phyloP scores from a whole-genome alignment of 2,329 filamentous ascomycete species.

The Phaeosphaeria sp. region DNA sequence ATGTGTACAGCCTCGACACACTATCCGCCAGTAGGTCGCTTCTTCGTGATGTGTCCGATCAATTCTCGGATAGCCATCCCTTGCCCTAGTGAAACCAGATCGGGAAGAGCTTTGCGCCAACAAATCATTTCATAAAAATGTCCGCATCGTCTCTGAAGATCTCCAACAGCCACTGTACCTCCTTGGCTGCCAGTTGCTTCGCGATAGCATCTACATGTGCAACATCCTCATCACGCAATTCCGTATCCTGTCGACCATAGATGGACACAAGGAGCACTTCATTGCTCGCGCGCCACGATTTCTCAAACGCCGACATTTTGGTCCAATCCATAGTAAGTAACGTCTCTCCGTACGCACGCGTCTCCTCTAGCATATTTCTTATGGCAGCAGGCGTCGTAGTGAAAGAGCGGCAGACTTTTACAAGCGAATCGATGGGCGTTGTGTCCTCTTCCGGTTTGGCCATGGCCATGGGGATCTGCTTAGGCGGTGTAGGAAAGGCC shows the following conservation, averaged over 20 bases:
- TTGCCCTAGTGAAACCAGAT: not conserved
- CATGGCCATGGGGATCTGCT: not conserved
- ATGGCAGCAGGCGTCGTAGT: not conserved
- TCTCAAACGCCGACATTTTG: conserved; percentile 12
- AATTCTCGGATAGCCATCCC: not conserved
- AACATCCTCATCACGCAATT: conserved; percentile 16
- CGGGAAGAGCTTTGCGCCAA: not conserved
- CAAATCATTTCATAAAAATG: not conserved
- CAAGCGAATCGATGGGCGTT: not conserved
- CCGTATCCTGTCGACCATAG: conserved; percentile 20
- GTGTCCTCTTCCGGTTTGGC: not conserved
- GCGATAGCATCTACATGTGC: conserved; percentile 20
- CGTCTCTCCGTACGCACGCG: conserved; percentile 9
- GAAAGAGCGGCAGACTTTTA: not conserved
- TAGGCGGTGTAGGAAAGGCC: not conserved
- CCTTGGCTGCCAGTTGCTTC: not conserved
- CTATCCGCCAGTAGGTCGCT: not conserved
- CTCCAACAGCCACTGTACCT: not conserved
- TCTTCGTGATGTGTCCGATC: not conserved
- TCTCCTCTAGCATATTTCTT: not conserved
- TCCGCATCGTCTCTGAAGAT: not conserved
- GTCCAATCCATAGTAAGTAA: conserved; percentile 10
- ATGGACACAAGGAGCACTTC: conserved; percentile 18
- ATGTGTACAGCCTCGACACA: not conserved
- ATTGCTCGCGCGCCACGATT: conserved; percentile 26